phyloP scores from a whole-genome alignment of 2,329 filamentous ascomycete species.

The Monosporascus cannonballus region DNA sequence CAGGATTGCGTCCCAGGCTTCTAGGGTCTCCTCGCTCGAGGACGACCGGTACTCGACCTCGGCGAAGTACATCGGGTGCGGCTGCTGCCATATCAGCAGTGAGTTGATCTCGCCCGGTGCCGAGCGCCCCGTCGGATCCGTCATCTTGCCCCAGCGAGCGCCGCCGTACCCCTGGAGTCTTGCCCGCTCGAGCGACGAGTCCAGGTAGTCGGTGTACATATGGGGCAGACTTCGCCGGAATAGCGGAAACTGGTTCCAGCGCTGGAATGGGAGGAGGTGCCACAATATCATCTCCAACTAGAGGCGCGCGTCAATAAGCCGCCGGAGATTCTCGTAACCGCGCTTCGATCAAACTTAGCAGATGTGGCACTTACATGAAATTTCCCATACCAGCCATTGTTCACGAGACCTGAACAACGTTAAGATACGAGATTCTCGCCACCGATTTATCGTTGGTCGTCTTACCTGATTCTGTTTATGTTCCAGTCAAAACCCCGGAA shows the following conservation, averaged over 20 bases:
- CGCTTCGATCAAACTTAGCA: not conserved
- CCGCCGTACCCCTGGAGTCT: conserved; percentile 35
- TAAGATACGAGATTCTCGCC: not conserved
- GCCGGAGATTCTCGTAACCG: too few relatives aligned
- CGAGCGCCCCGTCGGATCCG: conserved; percentile 46
- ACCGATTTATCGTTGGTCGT: conserved; percentile 3
- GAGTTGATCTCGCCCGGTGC: conserved; percentile 56
- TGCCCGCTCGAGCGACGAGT: conserved; percentile 31
- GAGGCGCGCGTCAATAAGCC: not conserved
- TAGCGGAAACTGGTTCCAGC: conserved; percentile 42
- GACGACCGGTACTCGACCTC: conserved; percentile 46
- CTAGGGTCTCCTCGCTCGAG: conserved; percentile 35
- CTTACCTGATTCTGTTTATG: conserved; percentile 14
- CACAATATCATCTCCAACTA: conserved; percentile 48
- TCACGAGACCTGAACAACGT: conserved; percentile 35
- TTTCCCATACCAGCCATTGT: conserved; percentile 52
- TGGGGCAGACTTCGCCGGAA: conserved; percentile 37
- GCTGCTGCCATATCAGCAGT: conserved; percentile 57
- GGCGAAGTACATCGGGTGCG: conserved; percentile 55
- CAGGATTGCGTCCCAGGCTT: conserved; percentile 47
- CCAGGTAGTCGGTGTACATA: conserved; percentile 41
- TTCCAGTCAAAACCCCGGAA: not conserved
- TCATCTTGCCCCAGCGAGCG: conserved; percentile 48
- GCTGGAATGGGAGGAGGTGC: conserved; percentile 44
- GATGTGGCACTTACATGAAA: conserved; percentile 34